Conservation (phyloP, 2,329 filamentous ascomycete genomes). For the Phaeomoniella chlamydospora region DNA sequence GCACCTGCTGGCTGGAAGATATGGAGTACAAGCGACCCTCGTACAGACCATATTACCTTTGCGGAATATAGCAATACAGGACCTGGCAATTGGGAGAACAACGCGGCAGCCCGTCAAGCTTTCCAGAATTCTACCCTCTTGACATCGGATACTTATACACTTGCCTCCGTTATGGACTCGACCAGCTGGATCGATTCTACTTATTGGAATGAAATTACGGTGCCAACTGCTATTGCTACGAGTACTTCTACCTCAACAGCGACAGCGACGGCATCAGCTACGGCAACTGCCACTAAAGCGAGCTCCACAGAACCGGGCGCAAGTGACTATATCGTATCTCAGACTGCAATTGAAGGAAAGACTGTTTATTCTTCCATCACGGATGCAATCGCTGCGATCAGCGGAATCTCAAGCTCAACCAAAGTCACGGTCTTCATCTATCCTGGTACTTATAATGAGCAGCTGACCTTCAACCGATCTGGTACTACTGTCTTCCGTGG, state of each 20-base stretch:
- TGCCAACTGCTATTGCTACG: constrained; percentile 12
- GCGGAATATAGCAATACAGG: constrained; percentile 10
- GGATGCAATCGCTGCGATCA: constrained; percentile 13
- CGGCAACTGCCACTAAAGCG: constrained; percentile 12
- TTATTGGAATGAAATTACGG: constrained; percentile 21
- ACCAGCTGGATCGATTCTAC: constrained; percentile 24
- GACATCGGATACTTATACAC: constrained; percentile 18
- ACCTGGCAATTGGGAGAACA: constrained; percentile 10
- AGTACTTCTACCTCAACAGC: constrained; percentile 5
- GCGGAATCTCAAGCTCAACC: constrained; percentile 19
- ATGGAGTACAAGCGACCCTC: constrained; percentile 16
- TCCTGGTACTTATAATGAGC: constrained; percentile 23
- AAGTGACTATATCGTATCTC: constrained; percentile 24
- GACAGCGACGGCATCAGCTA: neutral
- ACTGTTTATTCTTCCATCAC: constrained; percentile 22
- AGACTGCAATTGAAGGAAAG: constrained; percentile 17
- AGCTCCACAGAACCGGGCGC: constrained; percentile 16
- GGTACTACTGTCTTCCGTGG: constrained; percentile 25
- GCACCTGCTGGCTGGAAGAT: constrained; percentile 10
- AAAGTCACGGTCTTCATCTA: constrained; percentile 26
- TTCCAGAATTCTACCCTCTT: constrained; percentile 21
- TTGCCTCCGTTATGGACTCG: constrained; percentile 19
- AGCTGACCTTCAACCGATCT: constrained; percentile 21
- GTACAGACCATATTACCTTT: constrained; percentile 8
- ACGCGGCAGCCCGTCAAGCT: constrained; percentile 15